Percentiles rank a stretch among this genome's conserved stretches.
These are phyloP conservation scores for Aspergillus phoenicis DNA, from an alignment of 2,329 filamentous ascomycete genomes.

Conservation along the genomic window DNA sequence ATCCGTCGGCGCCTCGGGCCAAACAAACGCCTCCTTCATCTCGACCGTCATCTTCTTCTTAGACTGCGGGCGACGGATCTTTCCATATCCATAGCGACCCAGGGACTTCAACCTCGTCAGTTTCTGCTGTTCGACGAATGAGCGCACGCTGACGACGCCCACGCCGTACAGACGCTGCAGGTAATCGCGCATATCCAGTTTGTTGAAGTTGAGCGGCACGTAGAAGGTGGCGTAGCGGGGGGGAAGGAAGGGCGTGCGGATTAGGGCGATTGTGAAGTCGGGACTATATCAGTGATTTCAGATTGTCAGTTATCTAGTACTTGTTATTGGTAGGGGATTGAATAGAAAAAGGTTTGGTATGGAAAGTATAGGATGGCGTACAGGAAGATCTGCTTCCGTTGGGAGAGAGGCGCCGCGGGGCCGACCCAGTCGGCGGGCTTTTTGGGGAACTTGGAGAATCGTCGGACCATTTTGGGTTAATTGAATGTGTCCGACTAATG, in stretches of 20 bases:
- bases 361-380: conserved; percentile 25
- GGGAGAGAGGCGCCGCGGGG: conserved; percentile 29
- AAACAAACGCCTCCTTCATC: conserved; percentile 83
- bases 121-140: conserved; percentile 73
- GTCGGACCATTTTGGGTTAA: conserved; percentile 33
- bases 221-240: conserved; percentile 85
- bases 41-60: conserved; percentile 96
- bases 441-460: conserved; percentile 31
- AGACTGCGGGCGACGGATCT: conserved; percentile 69
- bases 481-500: conserved; percentile 7
- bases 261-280: conserved; percentile 75
- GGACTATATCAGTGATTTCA: conserved; percentile 53
- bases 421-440: conserved; percentile 28
- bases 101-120: conserved; percentile 50
- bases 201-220: conserved; percentile 90
- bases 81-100: conserved; percentile 50
- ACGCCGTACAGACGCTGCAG: conserved; percentile 84
- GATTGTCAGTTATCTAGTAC: no score
- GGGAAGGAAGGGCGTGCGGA: conserved; percentile 71
- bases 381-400: conserved; percentile 58
- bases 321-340: no score
- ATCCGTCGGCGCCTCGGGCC: conserved; percentile 71
- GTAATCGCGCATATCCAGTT: conserved; percentile 95
- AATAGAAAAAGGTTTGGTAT: no score
- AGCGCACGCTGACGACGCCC: conserved; percentile 71